Conservation (phyloP, 2,329 filamentous ascomycete genomes). For the Triangularia verruculosa region DNA sequence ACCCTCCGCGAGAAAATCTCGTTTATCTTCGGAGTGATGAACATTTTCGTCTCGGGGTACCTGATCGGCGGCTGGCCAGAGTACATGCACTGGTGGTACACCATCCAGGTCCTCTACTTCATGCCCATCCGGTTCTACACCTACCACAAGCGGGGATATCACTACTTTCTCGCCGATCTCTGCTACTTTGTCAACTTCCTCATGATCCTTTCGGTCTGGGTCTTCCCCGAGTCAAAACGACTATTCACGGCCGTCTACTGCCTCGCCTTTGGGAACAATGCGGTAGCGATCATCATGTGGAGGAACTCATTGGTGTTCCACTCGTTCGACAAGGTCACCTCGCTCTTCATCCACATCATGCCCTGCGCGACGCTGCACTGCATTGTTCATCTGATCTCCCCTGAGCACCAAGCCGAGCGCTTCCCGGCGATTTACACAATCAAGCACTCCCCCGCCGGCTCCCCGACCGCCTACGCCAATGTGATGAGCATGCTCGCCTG, state of each 20-base stretch:
- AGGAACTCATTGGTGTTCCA: conserved; percentile 97
- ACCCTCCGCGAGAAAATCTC: conserved; percentile 90
- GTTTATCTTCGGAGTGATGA: conserved; percentile 93
- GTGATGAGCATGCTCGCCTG: conserved; percentile 85
- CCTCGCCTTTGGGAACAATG: conserved; percentile 92
- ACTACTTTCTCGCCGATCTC: conserved; percentile 95
- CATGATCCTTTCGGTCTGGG: conserved; percentile 77
- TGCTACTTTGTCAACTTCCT: conserved; percentile 98
- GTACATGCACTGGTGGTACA: conserved; percentile 92
- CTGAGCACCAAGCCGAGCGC: conserved; percentile 60
- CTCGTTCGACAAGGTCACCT: conserved; percentile 96
- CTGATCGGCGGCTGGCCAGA: conserved; percentile 82
- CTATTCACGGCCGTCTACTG: conserved; percentile 92
- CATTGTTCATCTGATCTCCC: conserved; percentile 75
- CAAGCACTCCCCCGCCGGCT: conserved; percentile 65
- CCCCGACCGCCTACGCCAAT: conserved; percentile 73
- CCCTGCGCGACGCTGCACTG: conserved; percentile 91
- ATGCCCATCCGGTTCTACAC: conserved; percentile 94
- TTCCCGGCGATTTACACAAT: conserved; percentile 88
- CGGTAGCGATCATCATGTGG: conserved; percentile 98
- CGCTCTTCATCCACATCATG: conserved; percentile 99
- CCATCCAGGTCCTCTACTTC: conserved; percentile 81
- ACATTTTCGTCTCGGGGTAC: conserved; percentile 96
- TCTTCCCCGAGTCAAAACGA: conserved; percentile 84
- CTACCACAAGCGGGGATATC: conserved; percentile 87